Base-by-base conservation (phyloP, 805 yeast species). In the Barnettozyma siamensis region DNA sequence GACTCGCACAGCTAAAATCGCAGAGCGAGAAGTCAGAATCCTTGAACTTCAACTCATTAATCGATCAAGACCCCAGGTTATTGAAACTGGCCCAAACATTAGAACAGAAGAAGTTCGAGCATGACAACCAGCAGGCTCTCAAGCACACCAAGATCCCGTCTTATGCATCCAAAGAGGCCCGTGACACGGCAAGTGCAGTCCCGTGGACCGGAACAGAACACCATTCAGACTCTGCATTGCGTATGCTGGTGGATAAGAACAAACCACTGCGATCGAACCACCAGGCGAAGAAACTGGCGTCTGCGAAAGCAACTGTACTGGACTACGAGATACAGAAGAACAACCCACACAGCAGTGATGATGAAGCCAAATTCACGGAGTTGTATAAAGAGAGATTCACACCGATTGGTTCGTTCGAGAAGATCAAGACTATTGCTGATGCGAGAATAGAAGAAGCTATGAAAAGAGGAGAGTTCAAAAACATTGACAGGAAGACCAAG, bases 391-490 rank as follows among this genome's bases (percentile, higher is more conserved):
- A 84, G 55, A 63, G 78, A 41, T 68, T 85, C 46, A 63, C 66
- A 4, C 68, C 68, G 0, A 55, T 63, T 27, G 66, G 66, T 0
- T 63, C 67, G 0, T 60, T 61, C 33, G 67, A 64, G 37, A 64
- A 63, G 43, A 75, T 83, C 21, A 74, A 71, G 34, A 74, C 88
- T 0, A 51, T 87, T 38, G 96, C 96, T 0, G 87, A 83, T 51
- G 78, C 80, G 29, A 67, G 78, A 37, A 86, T 88, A 21, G 87
- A 80, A 51, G 88, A 86, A 16, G 85, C 93, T 29, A 72, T 76
- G 50, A 65, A 70, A 19, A 70, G 80, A 4, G 95, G 96, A 0
- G 81, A 75, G 27, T 88, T 88, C 54, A 60, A 71, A 1, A 73
- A 75, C 39, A 53, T 80, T 5, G 73, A 76, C 0, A 69, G 95